Evolutionary conservation across 2,329 filamentous ascomycete genomes (phyloP).

Genomic region (Venturia carpophila): DNA sequence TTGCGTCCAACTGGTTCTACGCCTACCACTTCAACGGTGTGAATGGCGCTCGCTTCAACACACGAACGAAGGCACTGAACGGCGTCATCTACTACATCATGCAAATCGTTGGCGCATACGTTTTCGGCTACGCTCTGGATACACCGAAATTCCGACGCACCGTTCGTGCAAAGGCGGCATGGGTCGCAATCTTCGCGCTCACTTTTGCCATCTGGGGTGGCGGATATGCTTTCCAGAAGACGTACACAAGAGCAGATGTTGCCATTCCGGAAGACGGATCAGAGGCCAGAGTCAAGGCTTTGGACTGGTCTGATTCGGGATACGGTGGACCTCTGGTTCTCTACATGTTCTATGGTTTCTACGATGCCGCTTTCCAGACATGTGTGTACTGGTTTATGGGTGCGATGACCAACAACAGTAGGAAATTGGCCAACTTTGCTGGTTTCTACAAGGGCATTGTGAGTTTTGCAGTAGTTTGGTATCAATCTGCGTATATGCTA

Average conservation of each 20-base stretch:
- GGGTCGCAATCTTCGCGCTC: conserved; percentile 54
- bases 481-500: not conserved
- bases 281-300: conserved; percentile 20
- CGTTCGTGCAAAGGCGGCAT: conserved; percentile 57
- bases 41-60: conserved; percentile 63
- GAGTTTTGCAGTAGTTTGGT: not conserved
- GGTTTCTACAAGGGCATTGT: conserved; percentile 79
- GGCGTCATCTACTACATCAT: conserved; percentile 69
- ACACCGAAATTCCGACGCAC: conserved; percentile 49
- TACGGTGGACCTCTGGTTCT: conserved; percentile 78
- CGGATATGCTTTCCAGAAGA: conserved; percentile 67
- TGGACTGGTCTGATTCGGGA: conserved; percentile 59
- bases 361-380: conserved; percentile 85
- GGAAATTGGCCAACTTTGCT: conserved; percentile 84
- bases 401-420: conserved; percentile 81
- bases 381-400: conserved; percentile 96
- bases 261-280: conserved; percentile 21
- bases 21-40: conserved; percentile 71
- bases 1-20: conserved; percentile 73
- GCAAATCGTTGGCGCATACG: conserved; percentile 67
- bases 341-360: conserved; percentile 86
- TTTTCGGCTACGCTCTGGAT: conserved; percentile 68
- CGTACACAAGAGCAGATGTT: conserved; percentile 42
- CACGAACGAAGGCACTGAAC: conserved; percentile 68
- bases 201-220: conserved; percentile 78